Conservation (phyloP, 441 rosid species). For the Syzygium malaccense region DNA sequence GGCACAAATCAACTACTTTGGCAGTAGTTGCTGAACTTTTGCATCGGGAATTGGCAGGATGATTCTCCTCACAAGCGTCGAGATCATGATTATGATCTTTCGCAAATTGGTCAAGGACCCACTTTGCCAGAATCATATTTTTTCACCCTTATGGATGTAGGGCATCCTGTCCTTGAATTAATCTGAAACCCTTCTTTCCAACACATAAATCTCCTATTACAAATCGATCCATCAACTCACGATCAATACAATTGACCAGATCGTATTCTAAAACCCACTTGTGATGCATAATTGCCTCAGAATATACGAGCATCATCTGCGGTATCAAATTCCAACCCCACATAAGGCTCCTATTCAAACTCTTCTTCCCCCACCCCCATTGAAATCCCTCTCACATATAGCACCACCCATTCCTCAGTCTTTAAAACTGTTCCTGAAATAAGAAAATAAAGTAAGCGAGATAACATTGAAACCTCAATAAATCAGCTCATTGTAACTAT, state of each 20-base stretch:
- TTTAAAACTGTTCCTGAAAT: too few species aligned
- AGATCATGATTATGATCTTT: constrained; percentile 85
- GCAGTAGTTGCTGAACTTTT: constrained; percentile 22
- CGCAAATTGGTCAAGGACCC: constrained; percentile 77
- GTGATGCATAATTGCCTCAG: constrained; percentile 42
- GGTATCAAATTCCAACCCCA: constrained; percentile 51
- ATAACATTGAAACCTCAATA: too few species aligned
- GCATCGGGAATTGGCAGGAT: constrained; percentile 14
- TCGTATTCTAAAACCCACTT: constrained; percentile 55
- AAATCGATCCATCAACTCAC: constrained; percentile 70
- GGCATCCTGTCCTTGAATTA: constrained; percentile 70
- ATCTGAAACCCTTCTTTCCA: constrained; percentile 84
- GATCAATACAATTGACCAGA: constrained; percentile 81
- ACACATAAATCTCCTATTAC: constrained; percentile 74
- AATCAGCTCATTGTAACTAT: too few species aligned
- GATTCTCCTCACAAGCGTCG: constrained; percentile 27
- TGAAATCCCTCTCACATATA: too few species aligned
- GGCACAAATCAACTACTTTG: background rate
- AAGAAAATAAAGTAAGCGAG: too few species aligned
- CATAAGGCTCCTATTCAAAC: too few species aligned
- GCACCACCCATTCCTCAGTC: too few species aligned
- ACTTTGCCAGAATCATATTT: constrained; percentile 71
- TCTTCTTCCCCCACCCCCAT: too few species aligned
- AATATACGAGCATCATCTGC: constrained; percentile 69
- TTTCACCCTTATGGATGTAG: constrained; percentile 66